Evolutionary conservation across 257 asterid species (phyloP), one percentile per base, ranked within the genome.

Genomic region (Nicotiana tabacum): DNA sequence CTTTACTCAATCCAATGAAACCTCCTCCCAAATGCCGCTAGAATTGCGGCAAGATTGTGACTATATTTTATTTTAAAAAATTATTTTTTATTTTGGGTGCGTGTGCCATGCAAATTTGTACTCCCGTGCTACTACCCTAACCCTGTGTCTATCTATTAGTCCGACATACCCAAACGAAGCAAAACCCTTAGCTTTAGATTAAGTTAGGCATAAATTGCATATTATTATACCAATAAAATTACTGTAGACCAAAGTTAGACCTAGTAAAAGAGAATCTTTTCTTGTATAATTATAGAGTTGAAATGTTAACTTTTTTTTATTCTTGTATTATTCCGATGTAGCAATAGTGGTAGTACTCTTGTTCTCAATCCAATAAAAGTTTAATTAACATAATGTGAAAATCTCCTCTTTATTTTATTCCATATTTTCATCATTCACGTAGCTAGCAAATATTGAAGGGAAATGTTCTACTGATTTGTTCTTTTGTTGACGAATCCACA

Each of bases 201-300:
- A 80, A 61, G 90, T 88, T 88, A 86, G 89, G 91, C 88, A 84
- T 21, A 67, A 69, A 46, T 62, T 61, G 39, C 21, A 37, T 81
- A 9, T 4, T 39, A 30, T 33, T 58, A 66, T 43, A 65, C 43
- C 84, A 56, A 29, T 72, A 70, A 77, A 29, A 86, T 46, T 61
- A 72, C 46, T 46, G 58, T 83, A 12, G 84, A 85, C 85, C 61
- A 81, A 77, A 65, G 78, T 60, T 48, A 65, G 86, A 77, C 86
- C 70, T 24, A 46, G 77, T 43, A 48, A 60, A 56, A 78, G 60
- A 35, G 72, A 82, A 81, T 84, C 66, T 65, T 83, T 39, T 69
- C 72, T 4, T 58, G 9, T 51, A 37, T 21, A 65, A 51, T 51
- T 51, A 27, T 76, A 68, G 16, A 62, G 70, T 81, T 33, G 67